Evolutionary conservation across 805 yeast species (phyloP), one percentile per base, ranked within the genome.

Genomic region (Tetrapisispora arboricola): DNA sequence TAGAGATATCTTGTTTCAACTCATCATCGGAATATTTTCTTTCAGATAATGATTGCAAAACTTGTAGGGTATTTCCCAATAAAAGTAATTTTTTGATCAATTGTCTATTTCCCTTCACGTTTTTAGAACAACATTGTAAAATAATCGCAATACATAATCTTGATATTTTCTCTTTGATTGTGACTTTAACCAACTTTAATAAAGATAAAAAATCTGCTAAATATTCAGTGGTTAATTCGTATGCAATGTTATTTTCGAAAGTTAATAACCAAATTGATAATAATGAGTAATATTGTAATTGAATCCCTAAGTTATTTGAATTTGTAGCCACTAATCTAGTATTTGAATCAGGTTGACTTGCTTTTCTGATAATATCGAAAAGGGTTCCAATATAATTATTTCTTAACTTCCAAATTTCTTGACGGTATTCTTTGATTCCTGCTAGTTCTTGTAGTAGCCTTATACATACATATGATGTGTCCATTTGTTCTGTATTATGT

Each of bases 21-120:
- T 92, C 98, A 47, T 85, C 92, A 60, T 92, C 98, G 6, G 94
- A 82, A 80, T 95, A 88, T 63, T 92, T 92, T 54, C 97, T 72
- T 45, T 84, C 90, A 49, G 78, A 74, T 52, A 92, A 72, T 43
- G 79, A 75, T 51, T 73, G 75, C 44, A 85, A 67, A 8, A 76
- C 72, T 40, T 79, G 73, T 44, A 84, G 69, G 3, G 94, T 92
- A 51, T 83, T 83, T 44, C 82, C 84, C 45, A 84, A 73, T 47
- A 85, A 68, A 27, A 83, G 59, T 33, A 86, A 70, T 39, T 81
- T 74, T 51, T 88, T 81, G 46, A 84, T 68, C 33, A 73, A 69
- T 45, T 63, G 70, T 58, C 67, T 68, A 49, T 59, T 67, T 36
- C 57, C 45, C 49, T 59, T 48, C 46, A 57, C 55, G 51, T 64